Conservation (phyloP, 345 rosid species). For the Citrus cavaleriei region DNA sequence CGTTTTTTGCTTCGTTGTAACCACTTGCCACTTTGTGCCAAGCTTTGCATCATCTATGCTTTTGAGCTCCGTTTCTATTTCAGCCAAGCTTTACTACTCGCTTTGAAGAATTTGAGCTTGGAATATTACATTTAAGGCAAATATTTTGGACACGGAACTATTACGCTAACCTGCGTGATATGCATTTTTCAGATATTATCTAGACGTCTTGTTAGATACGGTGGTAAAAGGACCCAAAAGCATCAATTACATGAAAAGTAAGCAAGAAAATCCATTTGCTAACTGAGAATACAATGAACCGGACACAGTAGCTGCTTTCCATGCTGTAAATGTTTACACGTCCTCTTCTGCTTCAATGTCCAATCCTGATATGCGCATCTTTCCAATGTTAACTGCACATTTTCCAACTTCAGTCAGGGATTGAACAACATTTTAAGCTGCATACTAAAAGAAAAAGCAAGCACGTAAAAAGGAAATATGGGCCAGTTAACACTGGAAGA, state of each 20-base stretch:
- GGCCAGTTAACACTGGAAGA: slow-evolving; percentile 1
- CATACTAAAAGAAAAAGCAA: not conserved
- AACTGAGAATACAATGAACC: too few species aligned
- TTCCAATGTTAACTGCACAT: slow-evolving; percentile 75
- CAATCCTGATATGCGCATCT: slow-evolving; percentile 68
- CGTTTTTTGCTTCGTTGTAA: not conserved
- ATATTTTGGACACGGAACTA: not conserved
- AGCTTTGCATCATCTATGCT: not conserved
- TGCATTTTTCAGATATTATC: not conserved
- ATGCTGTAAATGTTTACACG: slow-evolving; percentile 7
- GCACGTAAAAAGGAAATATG: not conserved
- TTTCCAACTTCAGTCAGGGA: not conserved
- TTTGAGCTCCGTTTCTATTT: not conserved
- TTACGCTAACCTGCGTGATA: not conserved
- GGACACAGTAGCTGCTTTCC: not conserved
- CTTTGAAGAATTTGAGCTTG: not conserved
- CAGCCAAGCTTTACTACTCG: not conserved
- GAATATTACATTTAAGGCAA: not conserved
- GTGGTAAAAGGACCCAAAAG: not conserved
- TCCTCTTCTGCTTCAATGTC: slow-evolving; percentile 43
- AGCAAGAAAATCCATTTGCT: not conserved
- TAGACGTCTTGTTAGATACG: not conserved
- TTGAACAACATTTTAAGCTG: slow-evolving; percentile 7
- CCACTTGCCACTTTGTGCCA: not conserved
- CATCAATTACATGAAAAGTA: not conserved